These are phyloP conservation scores for Sporothrix euskadiensis DNA, from an alignment of 2,329 filamentous ascomycete genomes.

Conservation along the genomic window DNA sequence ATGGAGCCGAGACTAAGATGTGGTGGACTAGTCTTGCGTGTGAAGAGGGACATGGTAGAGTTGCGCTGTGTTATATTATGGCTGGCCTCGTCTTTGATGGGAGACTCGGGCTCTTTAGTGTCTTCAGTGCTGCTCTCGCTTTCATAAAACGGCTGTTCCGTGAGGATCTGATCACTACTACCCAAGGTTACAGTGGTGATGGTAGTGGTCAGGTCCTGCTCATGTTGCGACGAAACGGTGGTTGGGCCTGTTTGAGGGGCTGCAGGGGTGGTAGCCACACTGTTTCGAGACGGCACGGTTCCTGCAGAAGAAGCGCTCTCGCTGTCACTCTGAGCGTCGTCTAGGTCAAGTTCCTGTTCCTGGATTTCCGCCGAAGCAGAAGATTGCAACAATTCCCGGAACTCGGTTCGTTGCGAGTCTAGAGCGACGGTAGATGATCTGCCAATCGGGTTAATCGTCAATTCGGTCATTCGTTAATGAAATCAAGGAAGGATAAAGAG, in stretches of 20 bases:
- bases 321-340: not conserved
- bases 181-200: conserved; percentile 39
- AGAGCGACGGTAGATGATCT: conserved; percentile 17
- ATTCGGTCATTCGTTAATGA: not conserved
- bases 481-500: not conserved
- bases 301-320: conserved; percentile 31
- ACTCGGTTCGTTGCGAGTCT: conserved; percentile 33
- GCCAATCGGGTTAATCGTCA: conserved; percentile 3
- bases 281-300: conserved; percentile 42
- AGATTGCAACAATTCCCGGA: conserved; percentile 30
- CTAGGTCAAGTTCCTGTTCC: not conserved
- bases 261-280: conserved; percentile 47
- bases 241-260: conserved; percentile 33
- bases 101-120: not conserved
- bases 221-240: conserved; percentile 34
- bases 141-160: conserved; percentile 18
- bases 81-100: not conserved
- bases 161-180: conserved; percentile 24
- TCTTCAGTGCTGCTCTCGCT: not conserved
- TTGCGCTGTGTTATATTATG: conserved; percentile 9
- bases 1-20: conserved; percentile 52
- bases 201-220: conserved; percentile 46
- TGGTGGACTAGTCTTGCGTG: conserved; percentile 53
- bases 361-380: not conserved
- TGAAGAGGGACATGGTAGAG: conserved; percentile 50